These are phyloP conservation scores for Candida yuanshanica DNA, from an alignment of 805 yeast species.

Conservation along the genomic window DNA sequence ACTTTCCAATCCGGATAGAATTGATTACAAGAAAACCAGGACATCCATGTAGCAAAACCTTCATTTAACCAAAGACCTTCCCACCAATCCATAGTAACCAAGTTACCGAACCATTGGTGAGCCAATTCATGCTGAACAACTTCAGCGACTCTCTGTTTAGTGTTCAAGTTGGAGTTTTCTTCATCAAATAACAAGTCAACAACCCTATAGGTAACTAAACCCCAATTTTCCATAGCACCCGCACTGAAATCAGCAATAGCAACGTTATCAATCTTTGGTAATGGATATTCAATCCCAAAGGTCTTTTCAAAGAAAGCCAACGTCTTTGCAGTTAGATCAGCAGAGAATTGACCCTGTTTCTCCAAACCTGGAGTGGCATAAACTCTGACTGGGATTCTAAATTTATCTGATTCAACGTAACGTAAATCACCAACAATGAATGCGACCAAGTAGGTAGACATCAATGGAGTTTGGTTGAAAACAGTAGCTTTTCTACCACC, in stretches of 20 bases:
- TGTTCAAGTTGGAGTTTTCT: constrained; percentile 54
- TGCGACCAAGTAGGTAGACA: constrained; percentile 84
- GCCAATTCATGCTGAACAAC: constrained; percentile 88
- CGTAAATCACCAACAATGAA: constrained; percentile 77
- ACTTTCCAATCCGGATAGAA: constrained; percentile 83
- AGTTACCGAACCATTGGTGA: constrained; percentile 89
- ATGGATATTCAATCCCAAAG: constrained; percentile 70
- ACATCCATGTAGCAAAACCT: constrained; percentile 90
- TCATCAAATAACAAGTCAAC: constrained; percentile 72
- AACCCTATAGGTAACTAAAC: constrained; percentile 73
- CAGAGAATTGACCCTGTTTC: constrained; percentile 65
- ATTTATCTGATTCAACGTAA: constrained; percentile 56
- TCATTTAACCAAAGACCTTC: constrained; percentile 86
- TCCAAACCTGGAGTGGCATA: constrained; percentile 77
- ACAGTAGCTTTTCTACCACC: constrained; percentile 45
- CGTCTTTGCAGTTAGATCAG: constrained; percentile 70
- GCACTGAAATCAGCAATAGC: constrained; percentile 82
- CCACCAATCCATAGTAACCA: constrained; percentile 93
- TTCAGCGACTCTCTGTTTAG: constrained; percentile 73
- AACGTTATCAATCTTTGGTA: constrained; percentile 78
- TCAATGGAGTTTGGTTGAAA: constrained; percentile 73
- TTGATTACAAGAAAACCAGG: constrained; percentile 76
- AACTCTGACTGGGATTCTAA: constrained; percentile 72
- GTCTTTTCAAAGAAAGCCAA: constrained; percentile 66
- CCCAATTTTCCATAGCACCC: constrained; percentile 90